These are phyloP conservation scores for Glycine soja DNA, from an alignment of 306 rosid genomes.

Conservation along the genomic window DNA sequence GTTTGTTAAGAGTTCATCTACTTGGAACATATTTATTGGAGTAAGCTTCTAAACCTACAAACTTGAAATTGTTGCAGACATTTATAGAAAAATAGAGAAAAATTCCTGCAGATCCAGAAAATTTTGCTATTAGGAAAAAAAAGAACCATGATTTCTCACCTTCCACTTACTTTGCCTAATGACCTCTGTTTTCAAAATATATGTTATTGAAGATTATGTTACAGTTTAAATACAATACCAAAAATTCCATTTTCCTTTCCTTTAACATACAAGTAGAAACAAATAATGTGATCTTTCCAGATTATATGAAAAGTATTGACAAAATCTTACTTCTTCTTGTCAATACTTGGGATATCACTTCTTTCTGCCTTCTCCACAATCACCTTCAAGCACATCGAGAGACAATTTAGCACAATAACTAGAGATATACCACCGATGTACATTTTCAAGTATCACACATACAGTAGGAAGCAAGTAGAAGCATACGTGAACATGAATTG, in stretches of 20 bases:
- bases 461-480: slow-evolving; percentile 13
- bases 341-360: slow-evolving; percentile 93
- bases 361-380: slow-evolving; percentile 97
- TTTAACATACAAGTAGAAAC: slow-evolving; percentile 36
- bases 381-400: slow-evolving; percentile 66
- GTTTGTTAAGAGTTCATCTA: not conserved
- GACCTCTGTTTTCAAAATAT: slow-evolving; percentile 12
- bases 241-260: slow-evolving; percentile 5
- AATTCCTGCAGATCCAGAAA: not conserved
- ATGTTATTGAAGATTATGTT: slow-evolving; percentile 14
- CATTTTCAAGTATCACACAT: slow-evolving; percentile 28
- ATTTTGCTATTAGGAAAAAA: not conserved
- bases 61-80: not conserved
- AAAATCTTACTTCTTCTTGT: slow-evolving; percentile 89
- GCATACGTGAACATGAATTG: slow-evolving; percentile 24
- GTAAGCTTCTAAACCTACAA: slow-evolving; percentile 27
- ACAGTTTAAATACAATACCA: slow-evolving; percentile 27
- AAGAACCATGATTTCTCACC: not conserved
- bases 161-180: slow-evolving; percentile 11
- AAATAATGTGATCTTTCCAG: slow-evolving; percentile 38
- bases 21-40: slow-evolving; percentile 32
- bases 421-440: slow-evolving; percentile 11
- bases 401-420: slow-evolving; percentile 41
- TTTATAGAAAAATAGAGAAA: not conserved
- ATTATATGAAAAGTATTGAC: slow-evolving; percentile 12